These are phyloP conservation scores for Suillus subluteus DNA, from an alignment of 768 basidiomycete genomes.

Conservation along the genomic window DNA sequence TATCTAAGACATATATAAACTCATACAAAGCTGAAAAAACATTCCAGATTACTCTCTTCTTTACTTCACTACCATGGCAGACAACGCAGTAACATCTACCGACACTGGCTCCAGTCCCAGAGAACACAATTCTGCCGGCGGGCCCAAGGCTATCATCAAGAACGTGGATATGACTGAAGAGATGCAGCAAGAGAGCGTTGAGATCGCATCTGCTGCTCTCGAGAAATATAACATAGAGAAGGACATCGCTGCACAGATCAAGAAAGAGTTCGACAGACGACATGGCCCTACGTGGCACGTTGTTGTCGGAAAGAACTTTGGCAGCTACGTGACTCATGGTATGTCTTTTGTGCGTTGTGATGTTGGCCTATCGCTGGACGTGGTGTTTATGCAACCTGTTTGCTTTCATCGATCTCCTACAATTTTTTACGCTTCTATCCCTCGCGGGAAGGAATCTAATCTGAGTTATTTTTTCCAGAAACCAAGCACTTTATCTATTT, in stretches of 20 bases:
- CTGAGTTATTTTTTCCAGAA: conserved; percentile 53
- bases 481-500: conserved; percentile 99
- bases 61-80: conserved; percentile 45
- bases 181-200: conserved; percentile 94
- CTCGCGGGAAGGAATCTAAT: not conserved
- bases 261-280: conserved; percentile 95
- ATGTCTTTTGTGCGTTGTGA: conserved; percentile 30
- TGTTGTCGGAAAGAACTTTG: conserved; percentile 99
- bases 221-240: conserved; percentile 96
- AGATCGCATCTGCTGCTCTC: conserved; percentile 82
- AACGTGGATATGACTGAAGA: conserved; percentile 97
- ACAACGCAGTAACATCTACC: conserved; percentile 43
- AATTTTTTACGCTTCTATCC: conserved; percentile 1
- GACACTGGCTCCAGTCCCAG: conserved; percentile 51
- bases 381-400: conserved; percentile 8
- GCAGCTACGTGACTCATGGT: conserved; percentile 98
- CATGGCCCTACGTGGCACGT: conserved; percentile 98
- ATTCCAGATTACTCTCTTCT: conserved; percentile 8
- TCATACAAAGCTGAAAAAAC: not conserved
- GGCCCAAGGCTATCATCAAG: conserved; percentile 90
- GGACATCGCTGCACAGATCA: conserved; percentile 97
- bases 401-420: conserved; percentile 9
- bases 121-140: conserved; percentile 39
- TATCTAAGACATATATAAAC: conserved; percentile 31
- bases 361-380: not conserved